A percentile compares a stretch with the other conserved stretches of the same genome.
These are phyloP conservation scores for Karstenula rhodostoma DNA, from an alignment of 2,329 filamentous ascomycete species.

Conservation along the genomic window DNA sequence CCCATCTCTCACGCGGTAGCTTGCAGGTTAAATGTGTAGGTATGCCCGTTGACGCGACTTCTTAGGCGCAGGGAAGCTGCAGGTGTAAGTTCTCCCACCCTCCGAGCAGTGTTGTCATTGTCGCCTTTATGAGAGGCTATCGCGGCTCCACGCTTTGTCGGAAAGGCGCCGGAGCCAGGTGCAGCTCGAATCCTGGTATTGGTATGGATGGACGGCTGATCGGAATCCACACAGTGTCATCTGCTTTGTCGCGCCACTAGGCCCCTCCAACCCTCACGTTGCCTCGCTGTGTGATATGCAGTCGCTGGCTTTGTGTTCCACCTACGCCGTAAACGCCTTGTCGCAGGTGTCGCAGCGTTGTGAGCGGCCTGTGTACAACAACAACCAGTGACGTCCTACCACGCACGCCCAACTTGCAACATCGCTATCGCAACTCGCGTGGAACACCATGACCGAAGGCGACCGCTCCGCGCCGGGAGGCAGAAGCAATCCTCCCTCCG, in stretches of 20 bases:
- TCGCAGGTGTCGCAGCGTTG: constrained; percentile 16
- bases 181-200: constrained; percentile 20
- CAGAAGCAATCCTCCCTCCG: constrained; percentile 32
- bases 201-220: constrained; percentile 21
- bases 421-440: constrained; percentile 4
- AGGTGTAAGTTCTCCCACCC: background rate
- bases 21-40: background rate
- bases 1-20: constrained; percentile 2
- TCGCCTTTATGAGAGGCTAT: constrained; percentile 11
- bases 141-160: constrained; percentile 12
- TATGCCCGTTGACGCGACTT: background rate
- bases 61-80: constrained; percentile 4
- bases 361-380: constrained; percentile 11
- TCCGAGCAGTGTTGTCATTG: background rate
- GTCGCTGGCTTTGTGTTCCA: constrained; percentile 18
- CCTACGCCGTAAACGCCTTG: constrained; percentile 18
- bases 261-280: constrained; percentile 17
- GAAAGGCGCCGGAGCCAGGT: constrained; percentile 13
- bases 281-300: constrained; percentile 21
- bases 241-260: constrained; percentile 27
- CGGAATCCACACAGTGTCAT: constrained; percentile 28
- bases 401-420: background rate
- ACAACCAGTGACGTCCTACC: background rate
- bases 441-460: constrained; percentile 41
- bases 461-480: constrained; percentile 35